A percentile compares a stretch with the other conserved stretches of the same genome.
These are phyloP conservation scores for Solanum ahanhuiri DNA, from an alignment of 257 asterid genomes.

Conservation along the genomic window DNA sequence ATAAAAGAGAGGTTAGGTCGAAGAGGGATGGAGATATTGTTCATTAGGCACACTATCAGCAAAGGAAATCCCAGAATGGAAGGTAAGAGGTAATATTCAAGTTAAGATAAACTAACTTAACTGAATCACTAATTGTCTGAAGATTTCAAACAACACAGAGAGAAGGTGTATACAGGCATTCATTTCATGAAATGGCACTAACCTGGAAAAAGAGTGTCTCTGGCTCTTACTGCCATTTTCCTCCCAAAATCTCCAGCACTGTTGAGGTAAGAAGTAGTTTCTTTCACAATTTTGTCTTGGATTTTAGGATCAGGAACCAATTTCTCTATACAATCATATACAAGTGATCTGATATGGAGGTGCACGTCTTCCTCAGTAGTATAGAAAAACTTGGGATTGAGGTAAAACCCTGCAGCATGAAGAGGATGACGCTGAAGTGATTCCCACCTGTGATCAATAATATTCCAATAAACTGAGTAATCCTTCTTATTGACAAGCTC, in stretches of 20 bases:
- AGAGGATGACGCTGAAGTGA: constrained; percentile 76
- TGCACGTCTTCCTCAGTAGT: constrained; percentile 67
- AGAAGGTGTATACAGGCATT: background rate
- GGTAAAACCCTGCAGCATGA: constrained; percentile 85
- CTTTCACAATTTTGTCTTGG: constrained; percentile 80
- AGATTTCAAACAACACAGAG: constrained; percentile 4
- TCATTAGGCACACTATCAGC: background rate
- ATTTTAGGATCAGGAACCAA: constrained; percentile 64
- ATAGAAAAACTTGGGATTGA: constrained; percentile 84
- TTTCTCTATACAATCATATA: constrained; percentile 80
- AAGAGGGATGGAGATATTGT: background rate
- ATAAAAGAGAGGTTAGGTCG: background rate
- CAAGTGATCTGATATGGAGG: constrained; percentile 62
- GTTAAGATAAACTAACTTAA: background rate
- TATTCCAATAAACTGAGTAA: constrained; percentile 65
- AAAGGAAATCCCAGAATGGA: background rate
- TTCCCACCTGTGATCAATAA: constrained; percentile 84
- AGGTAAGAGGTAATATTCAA: background rate
- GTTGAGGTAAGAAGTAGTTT: constrained; percentile 59
- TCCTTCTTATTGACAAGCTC: constrained; percentile 54
- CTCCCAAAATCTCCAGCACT: constrained; percentile 90
- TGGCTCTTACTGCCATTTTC: constrained; percentile 87
- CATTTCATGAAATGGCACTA: constrained; percentile 15
- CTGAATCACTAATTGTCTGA: constrained; percentile 10
- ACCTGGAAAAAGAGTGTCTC: constrained; percentile 81